These are phyloP conservation scores for Nakazawaea peltata DNA, from an alignment of 805 yeast species.

Conservation along the genomic window DNA sequence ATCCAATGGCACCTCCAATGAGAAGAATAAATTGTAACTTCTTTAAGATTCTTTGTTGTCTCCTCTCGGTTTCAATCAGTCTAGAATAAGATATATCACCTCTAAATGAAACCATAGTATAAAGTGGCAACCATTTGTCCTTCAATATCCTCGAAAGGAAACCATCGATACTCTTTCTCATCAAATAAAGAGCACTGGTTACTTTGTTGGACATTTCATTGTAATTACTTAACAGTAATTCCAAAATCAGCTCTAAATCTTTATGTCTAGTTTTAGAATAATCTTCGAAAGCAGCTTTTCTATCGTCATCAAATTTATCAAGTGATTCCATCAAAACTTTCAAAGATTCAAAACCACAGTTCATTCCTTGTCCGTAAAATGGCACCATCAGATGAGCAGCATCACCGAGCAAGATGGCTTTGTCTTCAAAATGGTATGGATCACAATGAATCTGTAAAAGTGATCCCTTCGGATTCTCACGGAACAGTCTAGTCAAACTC, in stretches of 20 bases:
- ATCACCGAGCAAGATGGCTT: conserved; percentile 73
- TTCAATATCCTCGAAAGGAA: conserved; percentile 50
- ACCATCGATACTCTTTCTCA: conserved; percentile 65
- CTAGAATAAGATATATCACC: conserved; percentile 71
- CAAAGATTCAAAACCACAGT: conserved; percentile 92
- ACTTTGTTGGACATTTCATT: conserved; percentile 84
- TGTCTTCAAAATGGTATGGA: conserved; percentile 61
- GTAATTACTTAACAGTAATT: conserved; percentile 74
- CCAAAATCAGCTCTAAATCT: conserved; percentile 70
- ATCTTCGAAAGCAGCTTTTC: conserved; percentile 36
- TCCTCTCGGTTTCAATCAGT: conserved; percentile 46
- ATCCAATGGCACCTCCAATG: neutral
- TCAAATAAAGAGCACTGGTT: conserved; percentile 45
- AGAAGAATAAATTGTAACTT: conserved; percentile 1
- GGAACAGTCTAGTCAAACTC: conserved; percentile 39
- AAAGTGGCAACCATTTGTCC: conserved; percentile 74
- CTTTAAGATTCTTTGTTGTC: conserved; percentile 48
- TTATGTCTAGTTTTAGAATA: conserved; percentile 50
- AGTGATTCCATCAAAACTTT: conserved; percentile 49
- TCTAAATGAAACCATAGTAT: conserved; percentile 88
- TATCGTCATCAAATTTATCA: conserved; percentile 28
- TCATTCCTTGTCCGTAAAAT: conserved; percentile 97
- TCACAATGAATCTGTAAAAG: conserved; percentile 62
- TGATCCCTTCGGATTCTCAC: conserved; percentile 66
- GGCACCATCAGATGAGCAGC: conserved; percentile 98